Base-by-base conservation (phyloP, 495 filamentous ascomycete species). In the Penicillium canariense region DNA sequence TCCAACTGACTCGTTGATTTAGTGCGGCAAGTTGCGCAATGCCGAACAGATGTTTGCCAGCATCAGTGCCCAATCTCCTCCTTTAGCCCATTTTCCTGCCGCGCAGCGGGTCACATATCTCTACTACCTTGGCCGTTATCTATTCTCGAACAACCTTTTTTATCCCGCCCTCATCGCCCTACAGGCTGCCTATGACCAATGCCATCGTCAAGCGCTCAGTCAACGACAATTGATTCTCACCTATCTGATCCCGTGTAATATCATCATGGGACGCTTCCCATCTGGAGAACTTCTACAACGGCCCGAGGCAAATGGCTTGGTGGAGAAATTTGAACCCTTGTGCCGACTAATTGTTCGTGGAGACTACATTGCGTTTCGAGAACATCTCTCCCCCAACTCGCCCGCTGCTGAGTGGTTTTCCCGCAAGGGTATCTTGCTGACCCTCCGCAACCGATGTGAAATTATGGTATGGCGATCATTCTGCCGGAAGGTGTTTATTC, bases 71-170 rank as follows among this genome's bases (percentile, higher is more conserved):
- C 85, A 87, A 56, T 90, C 89, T 2, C 89, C 91, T 5, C 88
- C 89, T 0, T 77, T 96, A 14, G 74, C 77, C 3, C 75, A 87
- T 36, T 96, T 91, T 65, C 89, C 93, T 14, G 89, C 90, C n/a
- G 81, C 89, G 9, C 89, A 97, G 53, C 83, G 90, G 35, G 89
- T 95, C 25, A 91, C 93, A 18, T 97, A 91, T 66, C 84, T 96
- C 5, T 97, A 96, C 71, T 97, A 96, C 64, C 87, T 96, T 15
- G 93, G 93, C 26, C 87, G 91, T 34, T 96, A 92, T 63, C 80
- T 88, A 54, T 91, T 96, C 63, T 82, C 85, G 50, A 90, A 89
- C 55, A 86, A 80, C 38, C 85, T 96, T 60, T 96, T 89, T 71
- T 84, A 82, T 58, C 81, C 83, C 12, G 89, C 93, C 0, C 83